phyloP scores from a whole-genome alignment of 352 stramenopile genomes.

The Pythium rhizo-oryzae region DNA sequence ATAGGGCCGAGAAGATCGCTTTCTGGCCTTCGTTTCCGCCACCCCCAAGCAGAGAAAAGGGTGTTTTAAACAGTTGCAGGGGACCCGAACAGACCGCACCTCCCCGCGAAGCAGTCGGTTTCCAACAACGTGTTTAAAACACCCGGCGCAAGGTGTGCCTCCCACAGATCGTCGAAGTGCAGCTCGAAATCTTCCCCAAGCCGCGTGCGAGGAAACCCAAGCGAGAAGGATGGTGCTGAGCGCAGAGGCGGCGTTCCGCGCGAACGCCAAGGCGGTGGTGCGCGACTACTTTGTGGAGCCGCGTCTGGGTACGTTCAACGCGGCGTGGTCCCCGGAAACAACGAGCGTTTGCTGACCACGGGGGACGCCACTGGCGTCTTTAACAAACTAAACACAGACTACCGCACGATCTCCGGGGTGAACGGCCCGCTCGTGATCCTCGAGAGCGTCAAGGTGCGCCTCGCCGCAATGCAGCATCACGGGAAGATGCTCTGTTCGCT shows the following conservation, averaged over 20 bases:
- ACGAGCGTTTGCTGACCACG: no score
- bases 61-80: conserved; percentile 14
- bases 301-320: conserved; percentile 77
- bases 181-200: conserved; percentile 5
- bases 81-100: no score
- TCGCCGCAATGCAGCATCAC: no score
- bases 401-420: conserved; percentile 98
- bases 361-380: no score
- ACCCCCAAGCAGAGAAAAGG: conserved; percentile 1
- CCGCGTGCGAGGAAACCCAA: conserved; percentile 7
- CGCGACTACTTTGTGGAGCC: conserved; percentile 89
- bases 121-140: conserved; percentile 17
- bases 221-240: conserved; percentile 47
- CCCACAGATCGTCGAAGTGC: neutral
- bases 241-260: conserved; percentile 69
- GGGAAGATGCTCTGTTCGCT: no score
- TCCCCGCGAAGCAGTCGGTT: neutral
- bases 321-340: no score
- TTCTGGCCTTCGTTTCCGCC: neutral
- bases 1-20: conserved; percentile 20
- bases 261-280: conserved; percentile 79
- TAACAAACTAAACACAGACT: conserved; percentile 57
- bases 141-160: neutral
- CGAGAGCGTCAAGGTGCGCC: conserved; percentile 98
- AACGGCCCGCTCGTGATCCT: conserved; percentile 99